Evolutionary conservation across 441 rosid genomes (phyloP).

Genomic region (Heliophila coronopifolia): DNA sequence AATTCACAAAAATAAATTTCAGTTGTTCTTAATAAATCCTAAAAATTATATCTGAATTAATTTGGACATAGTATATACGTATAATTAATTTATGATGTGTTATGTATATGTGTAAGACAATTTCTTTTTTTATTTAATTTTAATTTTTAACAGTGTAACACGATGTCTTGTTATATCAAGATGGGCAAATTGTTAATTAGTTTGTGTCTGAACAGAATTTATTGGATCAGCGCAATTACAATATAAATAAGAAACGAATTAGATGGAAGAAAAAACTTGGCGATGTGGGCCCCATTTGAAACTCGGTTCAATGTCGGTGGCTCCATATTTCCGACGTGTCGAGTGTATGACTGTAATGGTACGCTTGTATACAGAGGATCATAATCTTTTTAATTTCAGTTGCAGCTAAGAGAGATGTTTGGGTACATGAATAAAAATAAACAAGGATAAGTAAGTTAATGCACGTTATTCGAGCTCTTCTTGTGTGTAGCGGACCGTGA

Average conservation of each 20-base stretch:
- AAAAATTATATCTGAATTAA: too few species aligned
- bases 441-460: constrained; percentile 7
- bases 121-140: too few species aligned
- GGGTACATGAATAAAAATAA: constrained; percentile 4
- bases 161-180: neutral
- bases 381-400: neutral
- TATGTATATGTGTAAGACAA: neutral
- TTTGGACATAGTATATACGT: too few species aligned
- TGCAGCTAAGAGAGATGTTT: constrained; percentile 5
- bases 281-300: constrained; percentile 3
- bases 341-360: constrained; percentile 2
- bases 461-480: constrained; percentile 24
- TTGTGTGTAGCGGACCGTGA: constrained; percentile 24
- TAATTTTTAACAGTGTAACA: too few species aligned
- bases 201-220: constrained; percentile 17
- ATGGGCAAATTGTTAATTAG: neutral
- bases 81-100: too few species aligned
- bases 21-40: too few species aligned
- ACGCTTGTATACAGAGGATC: constrained; percentile 11
- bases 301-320: constrained; percentile 33
- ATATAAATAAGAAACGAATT: neutral
- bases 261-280: neutral
- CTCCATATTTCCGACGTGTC: constrained; percentile 18
- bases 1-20: too few species aligned
- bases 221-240: constrained; percentile 8